These are phyloP conservation scores for Rhynchosporium secalis DNA, from an alignment of 2,329 filamentous ascomycete genomes.

Conservation along the genomic window DNA sequence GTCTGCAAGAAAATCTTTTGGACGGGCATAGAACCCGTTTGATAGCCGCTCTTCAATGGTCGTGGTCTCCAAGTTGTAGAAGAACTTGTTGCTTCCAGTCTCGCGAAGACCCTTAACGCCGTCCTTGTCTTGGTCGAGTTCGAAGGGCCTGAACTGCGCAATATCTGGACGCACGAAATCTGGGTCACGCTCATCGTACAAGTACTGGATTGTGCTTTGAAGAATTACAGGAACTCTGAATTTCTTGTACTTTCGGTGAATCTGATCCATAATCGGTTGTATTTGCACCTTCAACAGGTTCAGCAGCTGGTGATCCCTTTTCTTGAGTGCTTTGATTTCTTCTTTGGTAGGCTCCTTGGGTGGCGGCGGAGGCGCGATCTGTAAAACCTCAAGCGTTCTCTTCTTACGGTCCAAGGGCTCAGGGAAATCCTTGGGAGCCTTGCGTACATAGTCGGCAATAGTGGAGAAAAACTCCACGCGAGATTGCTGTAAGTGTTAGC, in stretches of 20 bases:
- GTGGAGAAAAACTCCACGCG: conserved; percentile 79
- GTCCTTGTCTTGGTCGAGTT: conserved; percentile 76
- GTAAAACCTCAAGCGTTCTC: conserved; percentile 74
- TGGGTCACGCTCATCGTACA: conserved; percentile 82
- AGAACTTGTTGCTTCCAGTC: conserved; percentile 76
- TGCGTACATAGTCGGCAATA: conserved; percentile 74
- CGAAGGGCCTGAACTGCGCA: conserved; percentile 69
- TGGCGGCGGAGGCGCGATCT: conserved; percentile 72
- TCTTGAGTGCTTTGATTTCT: conserved; percentile 76
- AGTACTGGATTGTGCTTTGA: conserved; percentile 71
- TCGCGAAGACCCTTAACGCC: conserved; percentile 77
- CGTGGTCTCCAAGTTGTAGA: conserved; percentile 89
- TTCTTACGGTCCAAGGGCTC: conserved; percentile 85
- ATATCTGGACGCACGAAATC: conserved; percentile 58
- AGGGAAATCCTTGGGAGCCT: conserved; percentile 81
- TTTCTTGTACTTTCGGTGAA: conserved; percentile 85
- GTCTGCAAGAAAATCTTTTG: conserved; percentile 85
- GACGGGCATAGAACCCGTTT: conserved; percentile 92
- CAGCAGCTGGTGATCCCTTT: conserved; percentile 78
- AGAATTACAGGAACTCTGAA: conserved; percentile 82
- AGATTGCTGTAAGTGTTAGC: conserved; percentile 48
- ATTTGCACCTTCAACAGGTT: conserved; percentile 87
- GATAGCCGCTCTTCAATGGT: conserved; percentile 95
- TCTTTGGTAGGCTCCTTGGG: conserved; percentile 69
- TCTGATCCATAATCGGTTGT: conserved; percentile 95